Percentiles rank a stretch among this genome's conserved stretches.
phyloP scores from a whole-genome alignment of 1,284 basidiomycete genomes.

The Cryptococcus sp. region DNA sequence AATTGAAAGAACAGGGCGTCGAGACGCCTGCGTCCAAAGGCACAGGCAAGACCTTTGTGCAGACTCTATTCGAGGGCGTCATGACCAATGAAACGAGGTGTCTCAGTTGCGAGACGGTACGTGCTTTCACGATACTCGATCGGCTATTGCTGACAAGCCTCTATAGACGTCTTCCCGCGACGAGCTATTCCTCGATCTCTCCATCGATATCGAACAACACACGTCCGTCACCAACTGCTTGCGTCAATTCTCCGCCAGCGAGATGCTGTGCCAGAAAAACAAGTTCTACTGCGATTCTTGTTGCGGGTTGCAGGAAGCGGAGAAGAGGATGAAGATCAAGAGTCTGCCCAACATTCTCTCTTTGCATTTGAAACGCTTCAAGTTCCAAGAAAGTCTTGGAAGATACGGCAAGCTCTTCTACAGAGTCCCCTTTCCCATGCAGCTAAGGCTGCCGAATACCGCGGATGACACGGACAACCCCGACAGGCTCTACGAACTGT shows the following conservation, averaged over 20 bases:
- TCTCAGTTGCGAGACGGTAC: constrained; percentile 90
- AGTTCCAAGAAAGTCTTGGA: constrained; percentile 86
- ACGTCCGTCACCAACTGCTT: constrained; percentile 93
- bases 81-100: constrained; percentile 96
- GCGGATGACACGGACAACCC: constrained; percentile 90
- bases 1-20: constrained; percentile 32
- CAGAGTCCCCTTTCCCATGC: constrained; percentile 92
- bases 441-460: constrained; percentile 93
- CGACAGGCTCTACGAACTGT: constrained; percentile 83
- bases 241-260: constrained; percentile 92
- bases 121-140: constrained; percentile 32
- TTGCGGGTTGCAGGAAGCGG: constrained; percentile 94
- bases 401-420: constrained; percentile 93
- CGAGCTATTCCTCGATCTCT: constrained; percentile 93
- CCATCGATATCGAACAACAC: constrained; percentile 97
- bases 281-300: constrained; percentile 99
- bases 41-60: constrained; percentile 73
- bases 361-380: constrained; percentile 95
- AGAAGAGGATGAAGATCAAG: constrained; percentile 99
- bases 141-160: constrained; percentile 4
- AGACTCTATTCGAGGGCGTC: constrained; percentile 87
- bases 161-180: constrained; percentile 87
- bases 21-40: constrained; percentile 27
- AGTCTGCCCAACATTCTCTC: constrained; percentile 90
- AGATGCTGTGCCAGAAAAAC: constrained; percentile 97